Percentiles rank a stretch among this genome's conserved stretches.
These are phyloP conservation scores for Boletus vermiculosoides DNA, from an alignment of 768 basidiomycete species.

Conservation along the genomic window DNA sequence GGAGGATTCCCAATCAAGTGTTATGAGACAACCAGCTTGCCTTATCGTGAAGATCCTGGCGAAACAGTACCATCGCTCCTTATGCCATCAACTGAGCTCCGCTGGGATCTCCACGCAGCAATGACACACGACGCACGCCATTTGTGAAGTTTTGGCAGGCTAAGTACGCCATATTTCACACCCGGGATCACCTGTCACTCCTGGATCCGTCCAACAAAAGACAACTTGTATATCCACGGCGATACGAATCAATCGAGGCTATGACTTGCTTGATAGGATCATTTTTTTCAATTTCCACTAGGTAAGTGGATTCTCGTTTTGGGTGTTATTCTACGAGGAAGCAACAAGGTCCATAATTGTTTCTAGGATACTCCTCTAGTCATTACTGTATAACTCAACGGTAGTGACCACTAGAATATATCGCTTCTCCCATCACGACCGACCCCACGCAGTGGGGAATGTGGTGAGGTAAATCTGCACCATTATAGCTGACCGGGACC, in stretches of 20 bases:
- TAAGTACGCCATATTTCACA: not conserved
- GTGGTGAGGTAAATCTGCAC: not conserved
- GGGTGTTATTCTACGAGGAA: not conserved
- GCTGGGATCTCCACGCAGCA: slow-evolving; percentile 2
- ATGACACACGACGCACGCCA: not conserved
- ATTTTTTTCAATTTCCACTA: not conserved
- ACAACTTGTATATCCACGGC: not conserved
- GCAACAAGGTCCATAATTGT: not conserved
- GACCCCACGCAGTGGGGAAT: not conserved
- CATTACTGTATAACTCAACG: not conserved
- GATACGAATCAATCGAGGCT: slow-evolving; percentile 16
- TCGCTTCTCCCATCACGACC: not conserved
- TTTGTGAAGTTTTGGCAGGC: slow-evolving; percentile 1
- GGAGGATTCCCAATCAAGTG: slow-evolving; percentile 4
- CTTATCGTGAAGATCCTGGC: slow-evolving; percentile 13
- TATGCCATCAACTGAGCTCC: not conserved
- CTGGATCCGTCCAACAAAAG: slow-evolving; percentile 3
- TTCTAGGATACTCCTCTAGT: not conserved
- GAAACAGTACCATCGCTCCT: not conserved
- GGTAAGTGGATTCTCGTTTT: slow-evolving; percentile 5
- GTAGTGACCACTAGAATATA: not conserved
- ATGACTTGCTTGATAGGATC: slow-evolving; percentile 13
- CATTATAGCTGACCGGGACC: not conserved
- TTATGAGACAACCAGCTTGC: slow-evolving; percentile 1
- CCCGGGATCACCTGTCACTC: not conserved